phyloP scores from a whole-genome alignment of 148 eudicot genomes.

The Drosera capensis region DNA sequence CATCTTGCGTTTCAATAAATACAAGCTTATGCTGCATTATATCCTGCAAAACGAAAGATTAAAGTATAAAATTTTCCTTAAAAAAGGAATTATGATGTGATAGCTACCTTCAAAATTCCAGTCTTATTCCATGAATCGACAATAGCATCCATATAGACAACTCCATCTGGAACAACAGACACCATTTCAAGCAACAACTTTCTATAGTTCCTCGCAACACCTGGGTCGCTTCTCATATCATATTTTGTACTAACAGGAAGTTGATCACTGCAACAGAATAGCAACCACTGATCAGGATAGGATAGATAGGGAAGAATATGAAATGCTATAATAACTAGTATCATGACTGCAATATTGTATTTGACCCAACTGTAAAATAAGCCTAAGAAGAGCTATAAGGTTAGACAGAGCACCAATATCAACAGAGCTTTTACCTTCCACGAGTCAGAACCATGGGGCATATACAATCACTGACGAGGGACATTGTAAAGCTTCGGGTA shows the following conservation, averaged over 20 bases:
- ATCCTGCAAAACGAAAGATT: conserved; percentile 35
- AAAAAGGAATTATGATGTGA: conserved; percentile 1
- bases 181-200: conserved; percentile 95
- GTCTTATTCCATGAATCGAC: conserved; percentile 96
- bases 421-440: conserved; percentile 52
- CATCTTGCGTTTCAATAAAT: conserved; percentile 98
- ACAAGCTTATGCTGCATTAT: conserved; percentile 98
- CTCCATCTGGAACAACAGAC: conserved; percentile 92
- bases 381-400: too few relatives aligned
- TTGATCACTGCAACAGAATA: conserved; percentile 58
- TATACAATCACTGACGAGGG: conserved; percentile 94
- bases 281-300: not conserved
- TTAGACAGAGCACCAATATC: too few relatives aligned
- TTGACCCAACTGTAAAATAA: too few relatives aligned
- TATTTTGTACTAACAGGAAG: conserved; percentile 97
- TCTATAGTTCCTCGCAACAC: conserved; percentile 94
- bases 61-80: not conserved
- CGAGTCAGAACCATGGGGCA: conserved; percentile 98
- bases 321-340: too few relatives aligned
- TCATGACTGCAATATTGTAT: not conserved
- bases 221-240: conserved; percentile 94
- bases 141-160: conserved; percentile 95
- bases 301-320: not conserved
- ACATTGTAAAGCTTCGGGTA: conserved; percentile 94
- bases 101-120: conserved; percentile 68